phyloP scores from a whole-genome alignment of 495 filamentous ascomycete species.

The Cairneyella variabilis region DNA sequence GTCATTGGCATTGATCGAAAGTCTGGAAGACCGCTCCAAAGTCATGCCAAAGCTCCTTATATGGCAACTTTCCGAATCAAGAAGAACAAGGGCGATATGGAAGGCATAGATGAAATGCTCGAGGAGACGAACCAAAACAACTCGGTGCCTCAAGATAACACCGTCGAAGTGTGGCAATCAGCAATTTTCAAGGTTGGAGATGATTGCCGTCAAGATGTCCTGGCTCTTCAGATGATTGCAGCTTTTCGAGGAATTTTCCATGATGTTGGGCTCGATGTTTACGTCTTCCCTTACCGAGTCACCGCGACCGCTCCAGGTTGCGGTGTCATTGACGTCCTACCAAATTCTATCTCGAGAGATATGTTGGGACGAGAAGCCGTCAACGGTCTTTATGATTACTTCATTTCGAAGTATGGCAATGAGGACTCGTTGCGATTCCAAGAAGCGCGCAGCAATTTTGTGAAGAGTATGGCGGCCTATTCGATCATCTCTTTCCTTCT shows the following conservation, averaged over 20 bases:
- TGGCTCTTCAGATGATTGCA: constrained; percentile 96
- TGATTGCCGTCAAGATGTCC: constrained; percentile 94
- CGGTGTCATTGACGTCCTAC: constrained; percentile 95
- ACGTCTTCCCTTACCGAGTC: constrained; percentile 94
- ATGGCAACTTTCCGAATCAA: constrained; percentile 98
- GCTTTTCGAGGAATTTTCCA: constrained; percentile 96
- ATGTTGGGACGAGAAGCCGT: constrained; percentile 98
- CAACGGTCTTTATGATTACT: constrained; percentile 97
- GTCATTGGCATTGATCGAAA: constrained; percentile 98
- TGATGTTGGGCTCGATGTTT: constrained; percentile 90
- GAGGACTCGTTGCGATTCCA: constrained; percentile 94
- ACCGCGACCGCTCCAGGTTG: constrained; percentile 98
- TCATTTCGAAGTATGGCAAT: constrained; percentile 92
- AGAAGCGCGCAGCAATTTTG: constrained; percentile 92
- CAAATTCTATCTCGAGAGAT: constrained; percentile 95
- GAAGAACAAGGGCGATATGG: constrained; percentile 54
- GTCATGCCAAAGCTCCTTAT: constrained; percentile 95
- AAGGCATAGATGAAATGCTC: constrained; percentile 43
- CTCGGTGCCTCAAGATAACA: constrained; percentile 30
- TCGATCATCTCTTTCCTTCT: constrained; percentile 95
- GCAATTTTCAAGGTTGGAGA: constrained; percentile 99
- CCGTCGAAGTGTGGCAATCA: constrained; percentile 94
- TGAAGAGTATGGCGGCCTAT: constrained; percentile 99
- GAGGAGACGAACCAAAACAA: constrained; percentile 24
- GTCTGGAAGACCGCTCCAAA: constrained; percentile 94